These are phyloP conservation scores for Mortierella sp. DNA, from an alignment of 371 early-diverging fungal genomes.

Conservation along the genomic window DNA sequence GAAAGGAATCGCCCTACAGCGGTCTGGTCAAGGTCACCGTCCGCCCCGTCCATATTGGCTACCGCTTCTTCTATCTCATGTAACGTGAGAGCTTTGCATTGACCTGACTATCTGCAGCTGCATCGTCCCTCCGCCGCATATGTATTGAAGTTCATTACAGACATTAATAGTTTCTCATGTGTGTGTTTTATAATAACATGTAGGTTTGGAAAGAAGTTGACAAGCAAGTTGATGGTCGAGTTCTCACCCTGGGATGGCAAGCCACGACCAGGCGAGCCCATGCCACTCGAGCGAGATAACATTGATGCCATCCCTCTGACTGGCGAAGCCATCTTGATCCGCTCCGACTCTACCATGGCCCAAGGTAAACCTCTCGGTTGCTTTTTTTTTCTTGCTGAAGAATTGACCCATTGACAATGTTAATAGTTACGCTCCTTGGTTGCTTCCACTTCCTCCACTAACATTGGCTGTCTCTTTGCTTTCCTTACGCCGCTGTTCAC, in stretches of 20 bases:
- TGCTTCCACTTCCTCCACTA: too few species aligned
- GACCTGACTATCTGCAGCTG: too few species aligned
- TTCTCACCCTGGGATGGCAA: slow-evolving; percentile 33
- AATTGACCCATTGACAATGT: too few species aligned
- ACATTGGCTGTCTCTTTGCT: too few species aligned
- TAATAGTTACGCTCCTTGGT: too few species aligned
- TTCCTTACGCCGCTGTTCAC: not conserved
- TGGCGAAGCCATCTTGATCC: slow-evolving; percentile 19
- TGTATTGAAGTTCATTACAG: not conserved
- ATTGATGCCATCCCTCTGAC: slow-evolving; percentile 26
- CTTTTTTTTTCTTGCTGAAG: not conserved
- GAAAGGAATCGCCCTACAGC: slow-evolving; percentile 16
- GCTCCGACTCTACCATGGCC: slow-evolving; percentile 16
- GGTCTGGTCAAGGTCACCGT: slow-evolving; percentile 26
- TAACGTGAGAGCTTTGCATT: slow-evolving; percentile 9
- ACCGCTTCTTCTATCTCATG: slow-evolving; percentile 34
- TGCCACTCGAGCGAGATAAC: slow-evolving; percentile 25
- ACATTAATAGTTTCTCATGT: too few species aligned
- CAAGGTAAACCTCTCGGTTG: not conserved
- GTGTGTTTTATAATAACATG: not conserved
- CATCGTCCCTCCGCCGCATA: too few species aligned
- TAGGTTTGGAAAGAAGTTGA: slow-evolving; percentile 33
- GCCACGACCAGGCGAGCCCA: slow-evolving; percentile 20
- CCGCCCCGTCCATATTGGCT: slow-evolving; percentile 26
- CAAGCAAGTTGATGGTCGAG: slow-evolving; percentile 25